These are phyloP conservation scores for Hymenoscyphus albidus DNA, from an alignment of 2,329 filamentous ascomycete species.

Conservation along the genomic window DNA sequence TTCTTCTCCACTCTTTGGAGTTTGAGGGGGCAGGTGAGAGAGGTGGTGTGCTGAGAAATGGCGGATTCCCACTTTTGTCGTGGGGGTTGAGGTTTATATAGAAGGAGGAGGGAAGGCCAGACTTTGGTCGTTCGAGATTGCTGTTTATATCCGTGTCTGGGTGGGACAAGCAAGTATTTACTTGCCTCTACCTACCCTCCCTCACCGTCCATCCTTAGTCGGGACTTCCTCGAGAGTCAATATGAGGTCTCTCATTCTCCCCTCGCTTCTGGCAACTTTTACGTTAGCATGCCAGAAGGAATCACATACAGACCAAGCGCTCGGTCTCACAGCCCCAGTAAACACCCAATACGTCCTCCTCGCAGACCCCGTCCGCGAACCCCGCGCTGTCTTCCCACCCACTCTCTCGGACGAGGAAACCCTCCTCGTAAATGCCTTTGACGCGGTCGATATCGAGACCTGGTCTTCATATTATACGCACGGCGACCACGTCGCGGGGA, in stretches of 20 bases:
- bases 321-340: not conserved
- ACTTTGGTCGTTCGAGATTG: too few relatives aligned
- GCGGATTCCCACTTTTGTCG: too few relatives aligned
- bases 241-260: not conserved
- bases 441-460: not conserved
- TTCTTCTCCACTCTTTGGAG: too few relatives aligned
- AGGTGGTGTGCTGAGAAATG: too few relatives aligned
- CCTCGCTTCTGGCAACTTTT: not conserved
- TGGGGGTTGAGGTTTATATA: too few relatives aligned
- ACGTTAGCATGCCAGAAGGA: not conserved
- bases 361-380: not conserved
- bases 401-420: not conserved
- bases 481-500: slow-evolving; percentile 2
- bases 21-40: too few relatives aligned
- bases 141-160: too few relatives aligned
- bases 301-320: not conserved
- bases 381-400: not conserved
- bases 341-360: not conserved
- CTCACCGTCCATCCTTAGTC: not conserved
- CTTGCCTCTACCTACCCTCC: not conserved
- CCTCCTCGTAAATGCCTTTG: not conserved
- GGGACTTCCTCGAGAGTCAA: not conserved
- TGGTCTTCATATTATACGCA: not conserved
- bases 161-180: not conserved
- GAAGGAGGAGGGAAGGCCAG: too few relatives aligned